Evolutionary conservation across 345 rosid species (phyloP).

Genomic region (Raphanus sativus): DNA sequence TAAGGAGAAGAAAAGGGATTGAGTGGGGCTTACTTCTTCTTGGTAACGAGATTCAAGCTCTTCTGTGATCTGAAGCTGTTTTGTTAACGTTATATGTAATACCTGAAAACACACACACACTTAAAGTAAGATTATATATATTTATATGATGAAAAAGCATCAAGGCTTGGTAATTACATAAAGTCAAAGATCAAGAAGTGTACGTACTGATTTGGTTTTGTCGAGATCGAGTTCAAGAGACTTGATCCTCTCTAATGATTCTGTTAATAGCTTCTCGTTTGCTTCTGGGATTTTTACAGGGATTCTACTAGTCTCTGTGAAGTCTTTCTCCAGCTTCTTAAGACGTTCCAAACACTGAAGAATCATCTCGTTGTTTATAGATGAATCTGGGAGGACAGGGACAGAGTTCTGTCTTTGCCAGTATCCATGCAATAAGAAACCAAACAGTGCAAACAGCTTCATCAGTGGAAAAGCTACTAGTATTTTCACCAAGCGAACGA

Average conservation of each 20-base stretch:
- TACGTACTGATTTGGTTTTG: slow-evolving; percentile 80
- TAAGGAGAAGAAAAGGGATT: not conserved
- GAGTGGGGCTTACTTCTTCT: slow-evolving; percentile 30
- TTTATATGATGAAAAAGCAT: not conserved
- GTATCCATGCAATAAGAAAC: slow-evolving; percentile 39
- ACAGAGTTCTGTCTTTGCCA: slow-evolving; percentile 57
- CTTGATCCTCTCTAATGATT: slow-evolving; percentile 83
- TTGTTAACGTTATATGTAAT: slow-evolving; percentile 63
- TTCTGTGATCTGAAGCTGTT: slow-evolving; percentile 72
- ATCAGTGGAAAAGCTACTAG: slow-evolving; percentile 48
- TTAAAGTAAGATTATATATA: not conserved
- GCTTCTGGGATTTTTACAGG: slow-evolving; percentile 71
- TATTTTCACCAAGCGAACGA: slow-evolving; percentile 35
- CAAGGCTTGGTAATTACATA: not conserved
- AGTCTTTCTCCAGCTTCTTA: slow-evolving; percentile 65
- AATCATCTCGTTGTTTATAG: slow-evolving; percentile 37
- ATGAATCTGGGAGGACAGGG: slow-evolving; percentile 44
- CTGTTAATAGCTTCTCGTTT: slow-evolving; percentile 66
- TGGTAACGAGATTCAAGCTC: slow-evolving; percentile 47
- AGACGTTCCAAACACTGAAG: slow-evolving; percentile 75
- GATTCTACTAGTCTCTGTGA: slow-evolving; percentile 59
- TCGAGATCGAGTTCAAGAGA: slow-evolving; percentile 83
- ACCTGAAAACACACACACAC: slow-evolving; percentile 48
- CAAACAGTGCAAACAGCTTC: slow-evolving; percentile 48
- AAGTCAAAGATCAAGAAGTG: not conserved